phyloP scores from a whole-genome alignment of 202 grass and related monocot species.

The Eragrostis tef region DNA sequence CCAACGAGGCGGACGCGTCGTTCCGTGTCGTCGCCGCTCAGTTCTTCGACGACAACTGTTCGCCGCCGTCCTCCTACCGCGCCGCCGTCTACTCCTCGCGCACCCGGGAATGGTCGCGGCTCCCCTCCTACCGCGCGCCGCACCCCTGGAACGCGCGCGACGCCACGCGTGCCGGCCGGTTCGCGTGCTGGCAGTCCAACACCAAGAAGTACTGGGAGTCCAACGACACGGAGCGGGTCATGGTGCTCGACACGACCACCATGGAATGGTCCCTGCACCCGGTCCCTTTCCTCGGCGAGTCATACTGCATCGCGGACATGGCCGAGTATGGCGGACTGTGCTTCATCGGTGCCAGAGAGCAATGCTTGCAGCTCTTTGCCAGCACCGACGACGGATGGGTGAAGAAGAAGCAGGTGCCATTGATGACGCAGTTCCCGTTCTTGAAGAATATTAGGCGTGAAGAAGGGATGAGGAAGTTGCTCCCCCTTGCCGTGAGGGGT shows the following conservation, averaged over 20 bases:
- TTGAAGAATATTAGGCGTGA: slow-evolving; percentile 27
- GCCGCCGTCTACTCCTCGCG: too few species aligned
- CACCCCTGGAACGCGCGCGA: neutral
- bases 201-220: neutral
- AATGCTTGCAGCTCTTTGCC: slow-evolving; percentile 26
- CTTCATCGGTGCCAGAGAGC: slow-evolving; percentile 17
- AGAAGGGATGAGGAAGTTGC: slow-evolving; percentile 40
- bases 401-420: slow-evolving; percentile 13
- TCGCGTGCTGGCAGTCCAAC: slow-evolving; percentile 32
- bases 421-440: slow-evolving; percentile 1
- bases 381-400: neutral
- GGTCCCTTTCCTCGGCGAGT: slow-evolving; percentile 9
- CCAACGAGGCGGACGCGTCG: too few species aligned
- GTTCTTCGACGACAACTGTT: too few species aligned
- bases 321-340: slow-evolving; percentile 23
- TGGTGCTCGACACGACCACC: slow-evolving; percentile 21
- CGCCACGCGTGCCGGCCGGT: neutral
- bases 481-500: neutral
- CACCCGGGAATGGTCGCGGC: too few species aligned
- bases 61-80: too few species aligned
- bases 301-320: slow-evolving; percentile 19
- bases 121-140: neutral
- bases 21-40: too few species aligned
- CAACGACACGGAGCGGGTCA: neutral
- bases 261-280: slow-evolving; percentile 1